Evolutionary conservation across 2,329 filamentous ascomycete species (phyloP).

Genomic region (Ceratocystis huliohia): DNA sequence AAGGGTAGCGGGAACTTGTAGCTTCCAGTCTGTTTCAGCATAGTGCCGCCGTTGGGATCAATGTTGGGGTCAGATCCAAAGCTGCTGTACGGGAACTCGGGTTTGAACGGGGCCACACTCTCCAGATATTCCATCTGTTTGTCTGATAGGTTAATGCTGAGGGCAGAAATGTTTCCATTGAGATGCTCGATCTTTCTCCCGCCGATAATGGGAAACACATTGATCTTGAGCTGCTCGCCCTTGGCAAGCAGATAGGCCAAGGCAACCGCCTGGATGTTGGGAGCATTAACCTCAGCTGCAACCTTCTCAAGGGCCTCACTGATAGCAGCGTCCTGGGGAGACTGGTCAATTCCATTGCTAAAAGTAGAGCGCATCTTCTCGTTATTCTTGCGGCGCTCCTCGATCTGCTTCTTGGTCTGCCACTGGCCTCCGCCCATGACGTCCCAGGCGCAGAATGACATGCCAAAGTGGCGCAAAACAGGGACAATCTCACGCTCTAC

Average conservation of each 20-base stretch:
- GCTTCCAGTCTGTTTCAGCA: not conserved
- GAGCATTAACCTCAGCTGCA: slow-evolving; percentile 42
- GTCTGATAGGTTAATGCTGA: slow-evolving; percentile 37
- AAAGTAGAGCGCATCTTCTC: slow-evolving; percentile 31
- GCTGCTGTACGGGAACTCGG: not conserved
- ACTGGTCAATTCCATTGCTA: slow-evolving; percentile 26
- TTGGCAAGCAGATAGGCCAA: slow-evolving; percentile 42
- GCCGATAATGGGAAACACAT: slow-evolving; percentile 43
- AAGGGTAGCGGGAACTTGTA: slow-evolving; percentile 11
- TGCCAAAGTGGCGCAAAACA: slow-evolving; percentile 32
- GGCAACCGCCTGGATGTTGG: slow-evolving; percentile 45
- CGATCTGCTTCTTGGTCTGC: slow-evolving; percentile 31
- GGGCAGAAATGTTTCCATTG: slow-evolving; percentile 42
- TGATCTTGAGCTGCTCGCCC: slow-evolving; percentile 27
- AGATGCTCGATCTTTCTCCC: slow-evolving; percentile 41
- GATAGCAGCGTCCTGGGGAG: slow-evolving; percentile 39
- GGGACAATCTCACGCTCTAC: slow-evolving; percentile 34
- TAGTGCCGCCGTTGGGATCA: not conserved
- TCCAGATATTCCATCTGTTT: slow-evolving; percentile 46
- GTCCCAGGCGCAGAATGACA: slow-evolving; percentile 49
- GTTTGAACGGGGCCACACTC: slow-evolving; percentile 38
- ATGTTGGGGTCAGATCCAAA: slow-evolving; percentile 6
- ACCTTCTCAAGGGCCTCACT: slow-evolving; percentile 48
- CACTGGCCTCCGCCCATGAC: slow-evolving; percentile 42
- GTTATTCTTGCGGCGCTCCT: slow-evolving; percentile 27